These are phyloP conservation scores for Curvularia verruculosa DNA, from an alignment of 2,329 filamentous ascomycete species.

Conservation along the genomic window DNA sequence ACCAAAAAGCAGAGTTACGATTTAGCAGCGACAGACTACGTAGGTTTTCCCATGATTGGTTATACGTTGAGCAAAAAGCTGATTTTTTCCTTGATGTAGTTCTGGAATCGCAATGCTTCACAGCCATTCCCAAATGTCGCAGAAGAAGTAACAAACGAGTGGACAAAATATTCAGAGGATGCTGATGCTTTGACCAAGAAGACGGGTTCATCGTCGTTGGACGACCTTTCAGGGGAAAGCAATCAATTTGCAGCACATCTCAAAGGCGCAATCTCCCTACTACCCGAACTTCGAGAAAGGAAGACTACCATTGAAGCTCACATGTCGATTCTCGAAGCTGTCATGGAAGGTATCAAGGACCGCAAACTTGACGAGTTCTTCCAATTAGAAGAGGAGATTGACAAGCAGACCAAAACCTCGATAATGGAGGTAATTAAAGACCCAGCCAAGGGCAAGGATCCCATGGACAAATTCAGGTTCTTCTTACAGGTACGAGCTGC, in stretches of 20 bases:
- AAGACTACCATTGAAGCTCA: conserved; percentile 78
- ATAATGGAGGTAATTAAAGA: conserved; percentile 76
- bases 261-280: conserved; percentile 90
- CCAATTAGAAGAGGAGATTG: conserved; percentile 92
- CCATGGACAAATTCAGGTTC: conserved; percentile 86
- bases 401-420: conserved; percentile 81
- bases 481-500: conserved; percentile 57
- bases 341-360: conserved; percentile 47
- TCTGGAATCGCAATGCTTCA: conserved; percentile 92
- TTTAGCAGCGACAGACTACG: conserved; percentile 82
- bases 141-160: conserved; percentile 91
- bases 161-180: conserved; percentile 94
- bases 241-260: conserved; percentile 90
- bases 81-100: conserved; percentile 47
- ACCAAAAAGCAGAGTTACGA: conserved; percentile 90
- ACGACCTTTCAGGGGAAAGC: conserved; percentile 89
- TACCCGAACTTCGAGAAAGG: conserved; percentile 89
- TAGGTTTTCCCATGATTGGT: not conserved
- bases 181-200: conserved; percentile 93
- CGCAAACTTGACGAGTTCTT: conserved; percentile 96
- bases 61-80: not conserved
- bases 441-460: conserved; percentile 77
- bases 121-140: conserved; percentile 56
- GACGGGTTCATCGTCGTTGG: conserved; percentile 88
- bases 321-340: conserved; percentile 86